phyloP scores from a whole-genome alignment of 2,329 filamentous ascomycete genomes.

The Fusarium xylarioides region DNA sequence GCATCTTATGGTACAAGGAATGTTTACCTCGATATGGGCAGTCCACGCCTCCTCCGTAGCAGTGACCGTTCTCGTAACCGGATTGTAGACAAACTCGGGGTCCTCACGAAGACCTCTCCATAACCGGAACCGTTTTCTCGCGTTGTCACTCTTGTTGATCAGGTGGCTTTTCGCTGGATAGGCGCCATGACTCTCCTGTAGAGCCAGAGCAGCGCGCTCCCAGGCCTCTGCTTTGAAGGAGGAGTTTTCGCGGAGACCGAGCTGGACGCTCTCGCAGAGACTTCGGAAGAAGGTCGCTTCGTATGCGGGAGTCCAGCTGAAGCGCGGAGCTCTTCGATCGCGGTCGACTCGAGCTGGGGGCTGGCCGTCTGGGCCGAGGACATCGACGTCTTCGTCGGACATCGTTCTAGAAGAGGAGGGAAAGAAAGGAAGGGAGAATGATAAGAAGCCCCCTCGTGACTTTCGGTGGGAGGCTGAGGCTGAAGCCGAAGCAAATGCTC shows the following conservation, averaged over 20 bases:
- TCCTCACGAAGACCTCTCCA: conserved; percentile 68
- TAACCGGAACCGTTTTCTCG: conserved; percentile 69
- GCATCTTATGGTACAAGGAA: conserved; percentile 6
- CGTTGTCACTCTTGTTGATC: conserved; percentile 72
- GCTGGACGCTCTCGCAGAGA: conserved; percentile 66
- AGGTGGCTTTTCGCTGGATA: conserved; percentile 69
- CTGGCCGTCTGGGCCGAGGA: conserved; percentile 49
- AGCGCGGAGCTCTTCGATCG: conserved; percentile 59
- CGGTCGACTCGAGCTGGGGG: conserved; percentile 48
- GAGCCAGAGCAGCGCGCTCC: conserved; percentile 64
- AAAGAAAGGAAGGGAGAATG: not conserved
- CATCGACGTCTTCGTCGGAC: conserved; percentile 53
- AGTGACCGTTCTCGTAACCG: conserved; percentile 59
- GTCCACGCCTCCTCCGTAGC: conserved; percentile 67
- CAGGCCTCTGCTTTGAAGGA: conserved; percentile 70
- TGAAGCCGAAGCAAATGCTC: conserved; percentile 35
- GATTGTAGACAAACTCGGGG: conserved; percentile 65
- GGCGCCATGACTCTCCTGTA: conserved; percentile 64
- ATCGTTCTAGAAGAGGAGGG: conserved; percentile 36
- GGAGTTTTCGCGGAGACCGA: conserved; percentile 65
- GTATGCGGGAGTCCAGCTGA: conserved; percentile 68
- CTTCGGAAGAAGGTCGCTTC: conserved; percentile 70
- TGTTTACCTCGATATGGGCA: conserved; percentile 64
- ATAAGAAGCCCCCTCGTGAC: conserved; percentile 16
- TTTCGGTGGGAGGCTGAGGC: not conserved